Conservation (phyloP, 495 filamentous ascomycete genomes). For the Hypoxylon fuscum region DNA sequence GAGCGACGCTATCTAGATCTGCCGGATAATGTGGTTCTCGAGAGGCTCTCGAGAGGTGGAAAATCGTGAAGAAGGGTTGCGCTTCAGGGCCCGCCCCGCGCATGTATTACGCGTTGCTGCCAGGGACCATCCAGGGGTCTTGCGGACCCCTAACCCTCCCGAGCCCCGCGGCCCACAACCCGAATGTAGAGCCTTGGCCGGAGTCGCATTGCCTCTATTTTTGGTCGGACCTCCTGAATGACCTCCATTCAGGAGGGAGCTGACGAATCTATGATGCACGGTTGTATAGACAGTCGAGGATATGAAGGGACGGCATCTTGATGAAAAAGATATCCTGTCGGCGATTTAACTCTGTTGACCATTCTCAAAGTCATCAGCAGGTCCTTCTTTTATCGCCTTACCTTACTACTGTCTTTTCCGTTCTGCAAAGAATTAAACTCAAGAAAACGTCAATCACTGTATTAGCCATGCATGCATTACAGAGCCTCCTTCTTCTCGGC, state of each 20-base stretch:
- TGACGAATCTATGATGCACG: constrained; percentile 30
- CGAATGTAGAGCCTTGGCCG: constrained; percentile 27
- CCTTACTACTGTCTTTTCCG: neutral
- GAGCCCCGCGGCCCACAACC: constrained; percentile 26
- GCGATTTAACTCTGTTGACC: constrained; percentile 11
- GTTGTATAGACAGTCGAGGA: constrained; percentile 1
- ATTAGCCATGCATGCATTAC: constrained; percentile 14
- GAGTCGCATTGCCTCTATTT: constrained; percentile 4
- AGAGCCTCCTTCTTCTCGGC: constrained; percentile 28
- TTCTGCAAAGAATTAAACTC: neutral
- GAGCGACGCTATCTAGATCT: constrained; percentile 13
- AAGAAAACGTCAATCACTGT: neutral
- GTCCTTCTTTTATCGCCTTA: neutral
- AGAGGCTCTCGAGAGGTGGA: too few relatives aligned
- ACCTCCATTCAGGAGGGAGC: constrained; percentile 1
- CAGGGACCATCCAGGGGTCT: constrained; percentile 19
- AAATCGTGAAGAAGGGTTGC: too few relatives aligned
- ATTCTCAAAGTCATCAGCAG: neutral
- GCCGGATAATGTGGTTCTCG: neutral
- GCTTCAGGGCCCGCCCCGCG: too few relatives aligned
- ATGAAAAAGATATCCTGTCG: constrained; percentile 3
- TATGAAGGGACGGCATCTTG: constrained; percentile 22
- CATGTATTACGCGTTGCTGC: constrained; percentile 33
- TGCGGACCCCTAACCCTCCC: constrained; percentile 21
- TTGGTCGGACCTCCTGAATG: neutral